Base-by-base conservation (phyloP, 2,329 filamentous ascomycete genomes). In the Botrytis medusae region DNA sequence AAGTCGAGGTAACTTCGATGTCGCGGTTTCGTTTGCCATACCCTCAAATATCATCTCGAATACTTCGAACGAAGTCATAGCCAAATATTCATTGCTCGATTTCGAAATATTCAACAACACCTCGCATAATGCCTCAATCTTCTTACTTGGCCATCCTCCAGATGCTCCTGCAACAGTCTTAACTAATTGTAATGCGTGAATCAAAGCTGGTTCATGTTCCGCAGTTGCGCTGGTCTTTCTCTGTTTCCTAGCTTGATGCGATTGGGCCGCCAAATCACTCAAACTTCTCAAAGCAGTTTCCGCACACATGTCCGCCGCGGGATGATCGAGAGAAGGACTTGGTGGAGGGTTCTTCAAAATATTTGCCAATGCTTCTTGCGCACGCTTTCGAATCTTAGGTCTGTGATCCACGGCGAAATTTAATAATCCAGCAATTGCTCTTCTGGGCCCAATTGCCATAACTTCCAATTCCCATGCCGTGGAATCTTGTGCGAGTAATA, bases 31-130 rank as follows among this genome's bases (percentile, higher is more conserved):
- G 25, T 91, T 89, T n/a, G 86, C 89, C 92, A 99, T 95, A 12
- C 94, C 92, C 78, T 92, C 92, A 77, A 99, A 98, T 62, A 98
- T 97, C 82, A 97, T 92, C 82, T 99, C 96, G 79, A 99, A 99
- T 6, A 98, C 95, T 77, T 98, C 95, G 79, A 99, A 98, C 0
- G 95, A 93, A 18, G 93, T 92, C 91, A 98, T 97, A 46, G 95
- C 97, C 86, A 99, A 91, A 82, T 95, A 97, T 81, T 98, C 95
- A 81, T 97, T 98, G 82, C 90, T 96, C 14, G 93, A 95, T 80
- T 91, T 91, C 44, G 95, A 95, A 75, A 98, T 97, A 77, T 91
- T 90, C 77, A 99, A 89, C 73, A 99, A 85, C 71, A 97, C 85
- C 82, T 98, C 95, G 82, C 95, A 98, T 48, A 99, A 85, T 3